Evolutionary conservation across 345 rosid genomes (phyloP).

Genomic region (Schrenkiella parvula): DNA sequence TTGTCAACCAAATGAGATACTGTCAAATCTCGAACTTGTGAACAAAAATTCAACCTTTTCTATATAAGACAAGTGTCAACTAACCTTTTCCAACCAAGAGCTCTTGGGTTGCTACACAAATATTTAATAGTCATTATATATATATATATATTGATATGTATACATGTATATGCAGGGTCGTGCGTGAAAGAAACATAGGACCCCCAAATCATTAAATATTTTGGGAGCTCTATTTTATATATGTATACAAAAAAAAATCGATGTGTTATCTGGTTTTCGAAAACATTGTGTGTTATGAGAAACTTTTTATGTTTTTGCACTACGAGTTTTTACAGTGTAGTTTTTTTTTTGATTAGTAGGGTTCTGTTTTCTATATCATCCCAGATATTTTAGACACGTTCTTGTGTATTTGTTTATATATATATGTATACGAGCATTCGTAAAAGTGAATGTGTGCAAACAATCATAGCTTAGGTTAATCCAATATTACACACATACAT

Average conservation of each 20-base stretch:
- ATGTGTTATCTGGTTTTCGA: not conserved
- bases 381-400: not conserved
- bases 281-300: not conserved
- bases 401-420: not conserved
- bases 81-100: conserved; percentile 24
- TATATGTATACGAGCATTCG: not conserved
- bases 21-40: conserved; percentile 14
- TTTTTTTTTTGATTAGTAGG: not conserved
- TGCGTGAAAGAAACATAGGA: conserved; percentile 20
- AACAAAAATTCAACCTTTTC: conserved; percentile 24
- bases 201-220: conserved; percentile 9
- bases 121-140: not conserved
- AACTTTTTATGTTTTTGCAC: not conserved
- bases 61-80: conserved; percentile 28
- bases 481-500: not conserved
- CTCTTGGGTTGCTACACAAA: conserved; percentile 19
- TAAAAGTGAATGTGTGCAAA: not conserved
- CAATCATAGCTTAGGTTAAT: not conserved
- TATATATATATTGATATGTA: not conserved
- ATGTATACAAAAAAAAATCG: too few species aligned
- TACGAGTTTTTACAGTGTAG: not conserved
- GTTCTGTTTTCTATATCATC: not conserved
- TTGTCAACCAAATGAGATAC: conserved; percentile 5
- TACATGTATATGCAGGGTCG: not conserved
- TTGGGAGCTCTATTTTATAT: not conserved